phyloP scores from a whole-genome alignment of 2,329 filamentous ascomycete genomes.

The Tolypocladium paradoxum region DNA sequence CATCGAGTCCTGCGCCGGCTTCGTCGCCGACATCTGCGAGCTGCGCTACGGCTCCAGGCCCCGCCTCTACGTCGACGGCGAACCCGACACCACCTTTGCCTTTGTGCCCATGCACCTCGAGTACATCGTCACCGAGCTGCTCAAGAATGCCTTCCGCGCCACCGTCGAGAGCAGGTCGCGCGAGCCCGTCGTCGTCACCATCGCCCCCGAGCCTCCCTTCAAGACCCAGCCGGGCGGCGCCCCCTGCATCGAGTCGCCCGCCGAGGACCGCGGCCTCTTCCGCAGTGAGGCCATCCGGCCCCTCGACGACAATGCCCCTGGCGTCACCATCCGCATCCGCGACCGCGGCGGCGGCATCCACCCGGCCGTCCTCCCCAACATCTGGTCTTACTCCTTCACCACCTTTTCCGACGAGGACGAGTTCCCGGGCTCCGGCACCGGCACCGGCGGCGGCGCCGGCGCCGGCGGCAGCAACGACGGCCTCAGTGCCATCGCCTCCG shows the following conservation, averaged over 20 bases:
- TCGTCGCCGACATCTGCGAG: slow-evolving; percentile 94
- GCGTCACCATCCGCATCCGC: slow-evolving; percentile 88
- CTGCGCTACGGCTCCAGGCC: slow-evolving; percentile 88
- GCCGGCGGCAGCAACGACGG: slow-evolving; percentile 34
- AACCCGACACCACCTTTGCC: slow-evolving; percentile 79
- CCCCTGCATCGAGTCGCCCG: slow-evolving; percentile 21
- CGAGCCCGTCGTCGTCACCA: slow-evolving; percentile 83
- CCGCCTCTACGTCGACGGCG: slow-evolving; percentile 68
- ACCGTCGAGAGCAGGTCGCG: slow-evolving; percentile 76
- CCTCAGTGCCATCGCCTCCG: slow-evolving; percentile 63
- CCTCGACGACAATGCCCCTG: slow-evolving; percentile 58
- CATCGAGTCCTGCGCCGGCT: slow-evolving; percentile 74
- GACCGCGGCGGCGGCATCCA: slow-evolving; percentile 92
- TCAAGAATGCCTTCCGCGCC: slow-evolving; percentile 94
- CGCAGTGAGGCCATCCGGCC: slow-evolving; percentile 40
- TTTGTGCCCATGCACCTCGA: slow-evolving; percentile 94
- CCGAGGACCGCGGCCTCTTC: slow-evolving; percentile 28
- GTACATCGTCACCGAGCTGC: slow-evolving; percentile 90
- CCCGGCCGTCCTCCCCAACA: slow-evolving; percentile 70
- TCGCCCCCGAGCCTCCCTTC: slow-evolving; percentile 57
- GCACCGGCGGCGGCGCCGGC: background rate
- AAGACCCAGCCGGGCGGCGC: slow-evolving; percentile 12
- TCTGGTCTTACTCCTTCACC: slow-evolving; percentile 97
- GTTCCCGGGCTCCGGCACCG: slow-evolving; percentile 21
- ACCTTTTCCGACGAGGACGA: slow-evolving; percentile 64